Evolutionary conservation across 1,284 basidiomycete species (phyloP).

Genomic region (Chalciporus sp.): DNA sequence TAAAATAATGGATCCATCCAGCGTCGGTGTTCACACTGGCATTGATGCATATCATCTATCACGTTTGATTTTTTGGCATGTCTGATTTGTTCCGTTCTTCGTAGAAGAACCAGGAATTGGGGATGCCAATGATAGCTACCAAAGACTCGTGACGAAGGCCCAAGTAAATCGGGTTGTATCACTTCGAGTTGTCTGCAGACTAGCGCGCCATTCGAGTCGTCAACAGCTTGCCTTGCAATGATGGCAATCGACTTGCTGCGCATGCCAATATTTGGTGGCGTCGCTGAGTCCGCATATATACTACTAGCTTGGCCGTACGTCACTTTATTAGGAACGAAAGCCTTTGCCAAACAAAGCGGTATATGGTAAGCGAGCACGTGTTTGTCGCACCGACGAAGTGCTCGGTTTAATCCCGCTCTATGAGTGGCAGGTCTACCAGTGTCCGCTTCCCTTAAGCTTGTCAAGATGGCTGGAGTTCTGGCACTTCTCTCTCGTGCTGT

Average conservation of each 20-base stretch:
- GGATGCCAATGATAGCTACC: too few relatives aligned
- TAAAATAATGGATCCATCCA: not conserved
- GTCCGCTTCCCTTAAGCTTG: not conserved
- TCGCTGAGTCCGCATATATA: too few relatives aligned
- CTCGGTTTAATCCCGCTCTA: not conserved
- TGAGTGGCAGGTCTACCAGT: not conserved
- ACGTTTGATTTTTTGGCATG: not conserved
- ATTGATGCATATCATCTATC: not conserved
- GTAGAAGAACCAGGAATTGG: too few relatives aligned
- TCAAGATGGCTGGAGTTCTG: conserved; percentile 15
- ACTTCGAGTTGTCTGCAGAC: too few relatives aligned
- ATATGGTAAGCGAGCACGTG: conserved; percentile 18
- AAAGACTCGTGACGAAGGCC: too few relatives aligned
- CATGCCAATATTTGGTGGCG: too few relatives aligned
- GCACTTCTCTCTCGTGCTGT: conserved; percentile 6
- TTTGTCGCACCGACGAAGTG: not conserved
- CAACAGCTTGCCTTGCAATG: too few relatives aligned
- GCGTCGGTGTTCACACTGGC: not conserved
- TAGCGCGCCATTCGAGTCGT: too few relatives aligned
- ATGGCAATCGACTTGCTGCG: too few relatives aligned
- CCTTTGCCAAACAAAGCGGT: conserved; percentile 19
- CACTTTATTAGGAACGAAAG: conserved; percentile 17
- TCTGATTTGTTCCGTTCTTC: too few relatives aligned
- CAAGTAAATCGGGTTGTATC: too few relatives aligned
- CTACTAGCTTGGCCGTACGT: too few relatives aligned